These are phyloP conservation scores for Sisymbrium irio DNA, from an alignment of 345 rosid genomes.

Conservation along the genomic window DNA sequence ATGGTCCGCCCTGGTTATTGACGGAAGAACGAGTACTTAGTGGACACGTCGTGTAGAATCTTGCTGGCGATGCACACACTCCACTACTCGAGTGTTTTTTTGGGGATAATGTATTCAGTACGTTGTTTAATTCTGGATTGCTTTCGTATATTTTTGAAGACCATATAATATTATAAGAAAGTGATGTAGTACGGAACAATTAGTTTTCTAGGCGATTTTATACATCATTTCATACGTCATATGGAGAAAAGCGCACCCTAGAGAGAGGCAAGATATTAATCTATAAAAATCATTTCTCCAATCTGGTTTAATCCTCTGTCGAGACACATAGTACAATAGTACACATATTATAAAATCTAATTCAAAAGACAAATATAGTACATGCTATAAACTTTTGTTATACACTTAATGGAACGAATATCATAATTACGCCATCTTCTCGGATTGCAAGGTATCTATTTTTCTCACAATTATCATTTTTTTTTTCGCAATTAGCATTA, in stretches of 20 bases:
- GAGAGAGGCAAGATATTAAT: not conserved
- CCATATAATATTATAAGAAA: not conserved
- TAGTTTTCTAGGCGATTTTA: not conserved
- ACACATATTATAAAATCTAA: too few relatives aligned
- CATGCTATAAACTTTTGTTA: not conserved
- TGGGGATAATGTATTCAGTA: not conserved
- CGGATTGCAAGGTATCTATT: not conserved
- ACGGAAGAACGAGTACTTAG: not conserved
- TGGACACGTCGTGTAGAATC: slow-evolving; percentile 19
- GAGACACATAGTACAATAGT: not conserved
- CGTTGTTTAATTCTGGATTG: not conserved
- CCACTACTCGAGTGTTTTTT: slow-evolving; percentile 10
- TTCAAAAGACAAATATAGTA: not conserved
- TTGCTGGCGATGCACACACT: slow-evolving; percentile 18
- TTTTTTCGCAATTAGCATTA: not conserved
- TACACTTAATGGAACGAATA: not conserved
- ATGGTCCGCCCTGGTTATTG: slow-evolving; percentile 3
- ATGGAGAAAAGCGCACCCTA: not conserved
- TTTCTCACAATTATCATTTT: not conserved
- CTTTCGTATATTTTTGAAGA: not conserved
- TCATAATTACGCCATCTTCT: not conserved
- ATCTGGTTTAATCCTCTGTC: not conserved
- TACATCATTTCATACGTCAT: slow-evolving; percentile 30
- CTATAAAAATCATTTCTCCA: not conserved
- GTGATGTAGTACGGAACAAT: not conserved